These are phyloP conservation scores for Podaxis sp. DNA, from an alignment of 768 basidiomycete species.

Conservation along the genomic window DNA sequence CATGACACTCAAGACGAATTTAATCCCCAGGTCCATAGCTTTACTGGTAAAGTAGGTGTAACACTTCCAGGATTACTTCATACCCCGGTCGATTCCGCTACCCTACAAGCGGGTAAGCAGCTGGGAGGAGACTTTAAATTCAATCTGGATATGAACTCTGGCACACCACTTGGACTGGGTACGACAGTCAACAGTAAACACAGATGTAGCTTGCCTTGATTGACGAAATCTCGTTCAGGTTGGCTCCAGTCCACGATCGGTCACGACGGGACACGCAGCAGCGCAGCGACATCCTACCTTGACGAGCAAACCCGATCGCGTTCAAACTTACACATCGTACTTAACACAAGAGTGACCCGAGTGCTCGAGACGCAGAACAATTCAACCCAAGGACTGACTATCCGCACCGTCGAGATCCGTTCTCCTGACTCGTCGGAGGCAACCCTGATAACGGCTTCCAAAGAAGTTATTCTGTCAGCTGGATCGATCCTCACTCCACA, in stretches of 20 bases:
- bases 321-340: constrained; percentile 29
- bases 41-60: constrained; percentile 16
- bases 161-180: constrained; percentile 13
- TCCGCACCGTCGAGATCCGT: constrained; percentile 14
- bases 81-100: constrained; percentile 18
- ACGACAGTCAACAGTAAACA: neutral
- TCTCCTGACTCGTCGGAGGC: neutral
- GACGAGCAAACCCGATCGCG: constrained; percentile 15
- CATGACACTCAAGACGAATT: constrained; percentile 21
- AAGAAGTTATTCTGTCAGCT: constrained; percentile 19
- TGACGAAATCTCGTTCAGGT: neutral
- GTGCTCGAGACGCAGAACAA: constrained; percentile 11
- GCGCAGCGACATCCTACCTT: constrained; percentile 17
- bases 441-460: constrained; percentile 18
- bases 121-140: constrained; percentile 14
- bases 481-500: constrained; percentile 18
- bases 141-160: constrained; percentile 9
- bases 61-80: constrained; percentile 16
- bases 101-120: constrained; percentile 17
- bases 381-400: neutral
- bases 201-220: neutral
- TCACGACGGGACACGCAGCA: constrained; percentile 7
- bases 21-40: constrained; percentile 21
- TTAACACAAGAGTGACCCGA: constrained; percentile 26
- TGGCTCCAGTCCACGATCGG: constrained; percentile 15